A percentile compares a stretch with the other conserved stretches of the same genome.
Evolutionary conservation across 345 rosid genomes (phyloP).

Genomic region (Kandelia obovata): DNA sequence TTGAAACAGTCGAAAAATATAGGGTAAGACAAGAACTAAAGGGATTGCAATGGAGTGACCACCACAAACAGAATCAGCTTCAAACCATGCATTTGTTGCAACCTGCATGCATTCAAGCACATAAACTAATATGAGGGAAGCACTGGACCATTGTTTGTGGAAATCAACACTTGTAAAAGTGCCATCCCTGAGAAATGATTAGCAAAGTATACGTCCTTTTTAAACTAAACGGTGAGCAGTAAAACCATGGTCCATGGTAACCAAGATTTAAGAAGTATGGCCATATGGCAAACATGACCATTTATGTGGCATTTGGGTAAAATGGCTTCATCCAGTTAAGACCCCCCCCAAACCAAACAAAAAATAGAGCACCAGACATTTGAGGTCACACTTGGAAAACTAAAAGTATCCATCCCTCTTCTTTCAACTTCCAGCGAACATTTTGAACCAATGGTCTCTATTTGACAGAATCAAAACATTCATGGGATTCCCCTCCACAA

Average conservation of each 20-base stretch:
- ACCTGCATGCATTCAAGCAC: constrained; percentile 52
- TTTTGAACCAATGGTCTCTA: background rate
- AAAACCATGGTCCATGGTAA: background rate
- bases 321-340: too few relatives aligned
- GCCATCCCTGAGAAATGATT: background rate
- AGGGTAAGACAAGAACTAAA: constrained; percentile 89
- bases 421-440: background rate
- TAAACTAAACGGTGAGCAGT: background rate
- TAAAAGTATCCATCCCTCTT: too few relatives aligned
- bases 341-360: background rate
- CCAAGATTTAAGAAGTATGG: background rate
- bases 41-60: constrained; percentile 92
- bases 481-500: background rate
- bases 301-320: background rate
- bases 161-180: too few relatives aligned
- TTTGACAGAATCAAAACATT: background rate
- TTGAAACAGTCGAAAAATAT: constrained; percentile 81
- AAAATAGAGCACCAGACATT: too few relatives aligned
- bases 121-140: constrained; percentile 5
- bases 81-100: constrained; percentile 99
- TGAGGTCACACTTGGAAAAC: too few relatives aligned
- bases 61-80: constrained; percentile 96
- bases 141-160: too few relatives aligned
- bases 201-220: background rate
- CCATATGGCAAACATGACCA: background rate